Base-by-base conservation (phyloP, 192 early-diverging fungal species). In the Pilaira anomala region DNA sequence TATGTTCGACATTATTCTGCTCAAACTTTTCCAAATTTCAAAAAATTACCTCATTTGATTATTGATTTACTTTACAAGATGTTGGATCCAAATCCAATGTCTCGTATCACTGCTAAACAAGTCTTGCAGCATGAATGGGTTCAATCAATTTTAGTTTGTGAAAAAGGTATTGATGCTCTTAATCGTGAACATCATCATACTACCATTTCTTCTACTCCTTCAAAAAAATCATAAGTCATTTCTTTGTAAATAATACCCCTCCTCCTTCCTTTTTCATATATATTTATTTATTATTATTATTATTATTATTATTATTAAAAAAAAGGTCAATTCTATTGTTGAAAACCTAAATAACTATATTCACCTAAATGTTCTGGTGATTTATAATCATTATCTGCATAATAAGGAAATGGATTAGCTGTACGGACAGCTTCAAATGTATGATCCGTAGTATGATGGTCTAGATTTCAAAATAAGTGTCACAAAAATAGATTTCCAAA, bases 351-450 rank as follows among this genome's bases (percentile, higher is more conserved):
- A 44, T 76, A 76, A 41, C 65, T 64, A 50, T 67, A 76, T 67
- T 76, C 74, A n/a, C 60, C 68, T 12, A 67, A 52, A 63, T 69
- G 53, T 19, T 69, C 63, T 30, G 61, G 65, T 3, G 63, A 67
- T 14, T 64, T 61, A 53, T 75, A 75, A 63, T 75, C 73, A 33
- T 65, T 56, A 50, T 76, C 74, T 13, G 62, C 72, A 50, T 76
- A 76, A 69, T 76, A 76, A 33, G 74, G 74, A 2, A 60, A 49
- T 24, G 45, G 53, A 44, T 68, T 65, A 1, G 74, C 65, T 16
- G 57, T 60, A 25, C 51, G 48, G 18, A 76, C 59, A 13, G 64
- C 68, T 46, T 76, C 74, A 63, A 76, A 76, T 9, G 54, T n/a
- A 55, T 76, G 74, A 18, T 69, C 52, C 6, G 45, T 4, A 7